Evolutionary conservation across 306 rosid genomes (phyloP), one percentile per base, ranked within the genome.

Genomic region (Sindora glabra): DNA sequence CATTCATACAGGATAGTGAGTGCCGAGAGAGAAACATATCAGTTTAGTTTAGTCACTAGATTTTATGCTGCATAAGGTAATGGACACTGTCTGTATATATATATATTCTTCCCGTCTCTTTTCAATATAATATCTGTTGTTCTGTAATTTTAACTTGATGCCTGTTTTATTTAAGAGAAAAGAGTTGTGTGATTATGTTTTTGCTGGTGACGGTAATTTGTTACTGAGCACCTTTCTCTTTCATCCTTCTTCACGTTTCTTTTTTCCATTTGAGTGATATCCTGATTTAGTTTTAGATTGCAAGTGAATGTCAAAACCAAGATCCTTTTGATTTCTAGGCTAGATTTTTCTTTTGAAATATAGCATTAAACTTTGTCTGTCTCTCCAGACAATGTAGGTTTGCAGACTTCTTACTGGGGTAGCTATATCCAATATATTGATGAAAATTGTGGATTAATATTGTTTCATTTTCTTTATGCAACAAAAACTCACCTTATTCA

Each of bases 81-180:
- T 54, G 23, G 66, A 65, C 67, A 61, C 59, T 30, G 42, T 53
- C 49, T 38, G 54, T 26, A 52, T 61, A n/a, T n/a, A n/a, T n/a
- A n/a, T n/a, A n/a, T n/a, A n/a, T n/a, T n/a, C n/a, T n/a, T n/a
- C n/a, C n/a, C n/a, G n/a, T 48, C 52, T 57, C 30, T 40, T 22
- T 19, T 60, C 60, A 19, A 49, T n/a, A 7, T 53, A 23, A 1
- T 51, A 30, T 48, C 16, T 29, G 30, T 67, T 37, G 45, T 30
- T 64, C 29, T 58, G n/a, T 59, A 17, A 39, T 48, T 47, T 70
- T 59, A 38, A 40, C 48, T 56, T 42, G 34, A 7, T 40, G 51
- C 59, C 59, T 51, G 37, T 40, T 64, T 41, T 19, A 14, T 21
- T 0, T 26, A 10, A 26, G 30, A 26, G 6, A 2, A 48, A 24